Evolutionary conservation across 306 rosid genomes (phyloP), one percentile per base, ranked within the genome.

Genomic region (Gastrolobium villosum): DNA sequence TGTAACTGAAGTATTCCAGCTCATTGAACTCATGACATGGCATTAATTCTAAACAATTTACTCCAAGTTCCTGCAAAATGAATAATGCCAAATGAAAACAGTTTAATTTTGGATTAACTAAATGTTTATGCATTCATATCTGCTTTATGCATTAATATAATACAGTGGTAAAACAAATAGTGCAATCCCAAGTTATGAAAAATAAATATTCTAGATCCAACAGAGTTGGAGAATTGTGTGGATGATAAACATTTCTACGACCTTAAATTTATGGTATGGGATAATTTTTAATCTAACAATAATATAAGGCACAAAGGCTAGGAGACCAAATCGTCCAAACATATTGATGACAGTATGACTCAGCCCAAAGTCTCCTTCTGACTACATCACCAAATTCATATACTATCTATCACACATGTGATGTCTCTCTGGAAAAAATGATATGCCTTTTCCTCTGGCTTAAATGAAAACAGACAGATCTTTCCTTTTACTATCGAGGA

Each of bases 11-110:
- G 86, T 89, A 81, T 76, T 95, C 99, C 84, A 93, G 85, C 88
- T 95, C 99, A 72, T 95, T 95, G 91, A 93, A 95, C 86, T 89
- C 99, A 35, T 95, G 97, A 61, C 96, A 92, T 65, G 99, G 99
- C 99, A 95, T 89, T 84, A 95, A 85, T 84, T 95, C 99, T 75
- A 95, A 62, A 83, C 99, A 95, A 83, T 95, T 93, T 73, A 95
- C 78, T 76, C 99, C 99, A 82, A 95, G 94, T 65, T 92, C 99
- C 99, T 95, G 88, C 76, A 86, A 87, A 81, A 84, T 26, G 79
- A 84, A 81, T 31, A 73, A 39, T 50, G 75, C 65, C 74, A 79
- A 70, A 44, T 74, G 79, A 84, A 74, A 70, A 75, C 35, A 86
- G 43, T 65, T 70, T 52, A 61, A 67, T 56, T 40, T 52, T 11